Conservation (phyloP, 306 rosid genomes). For the Quercus berberidifolia region DNA sequence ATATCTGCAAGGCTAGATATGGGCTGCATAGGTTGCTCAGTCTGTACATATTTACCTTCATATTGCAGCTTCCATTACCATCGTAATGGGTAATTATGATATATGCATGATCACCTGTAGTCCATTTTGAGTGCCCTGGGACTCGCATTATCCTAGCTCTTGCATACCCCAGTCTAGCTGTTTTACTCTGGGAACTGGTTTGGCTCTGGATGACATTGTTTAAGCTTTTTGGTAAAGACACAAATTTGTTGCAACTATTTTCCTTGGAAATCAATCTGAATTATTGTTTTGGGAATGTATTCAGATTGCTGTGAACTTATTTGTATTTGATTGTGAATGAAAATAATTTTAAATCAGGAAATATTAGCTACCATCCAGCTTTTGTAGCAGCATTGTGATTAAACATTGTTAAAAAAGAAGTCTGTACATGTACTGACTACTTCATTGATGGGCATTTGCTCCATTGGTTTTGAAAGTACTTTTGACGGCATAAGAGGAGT, state of each 20-base stretch:
- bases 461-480: too few species aligned
- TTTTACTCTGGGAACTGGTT: background rate
- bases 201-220: background rate
- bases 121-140: background rate
- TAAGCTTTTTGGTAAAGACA: background rate
- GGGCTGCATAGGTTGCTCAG: background rate
- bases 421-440: too few species aligned
- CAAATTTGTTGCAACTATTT: background rate
- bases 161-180: background rate
- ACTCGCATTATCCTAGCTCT: background rate
- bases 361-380: too few species aligned
- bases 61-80: background rate
- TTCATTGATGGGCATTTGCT: too few species aligned
- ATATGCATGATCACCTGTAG: too few species aligned
- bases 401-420: too few species aligned
- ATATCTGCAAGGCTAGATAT: slow-evolving; percentile 6
- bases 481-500: too few species aligned
- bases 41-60: background rate
- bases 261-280: too few species aligned
- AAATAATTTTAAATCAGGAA: too few species aligned
- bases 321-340: too few species aligned
- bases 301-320: background rate
- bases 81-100: background rate
- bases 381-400: too few species aligned
- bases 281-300: background rate